A percentile compares a stretch with the other conserved stretches of the same genome.
These are phyloP conservation scores for Malassezia japonica DNA, from an alignment of 1,284 basidiomycete genomes.

Conservation along the genomic window DNA sequence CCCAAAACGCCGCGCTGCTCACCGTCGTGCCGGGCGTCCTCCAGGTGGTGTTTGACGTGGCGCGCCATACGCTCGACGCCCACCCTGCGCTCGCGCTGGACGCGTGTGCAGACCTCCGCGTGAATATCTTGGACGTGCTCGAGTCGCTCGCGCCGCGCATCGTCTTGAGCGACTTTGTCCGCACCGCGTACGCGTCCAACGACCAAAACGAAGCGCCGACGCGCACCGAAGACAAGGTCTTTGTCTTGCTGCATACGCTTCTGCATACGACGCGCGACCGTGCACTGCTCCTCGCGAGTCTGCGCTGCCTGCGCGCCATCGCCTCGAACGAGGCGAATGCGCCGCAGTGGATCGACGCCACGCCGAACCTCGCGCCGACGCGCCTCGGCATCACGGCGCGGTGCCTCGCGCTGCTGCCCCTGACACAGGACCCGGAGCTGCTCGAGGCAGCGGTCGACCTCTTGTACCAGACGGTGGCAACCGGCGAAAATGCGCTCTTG, in stretches of 20 bases:
- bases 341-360: slow-evolving; percentile 26
- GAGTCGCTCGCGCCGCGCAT: slow-evolving; percentile 25
- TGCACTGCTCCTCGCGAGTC: slow-evolving; percentile 28
- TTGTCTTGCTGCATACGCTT: slow-evolving; percentile 24
- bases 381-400: slow-evolving; percentile 23
- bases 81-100: neutral
- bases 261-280: slow-evolving; percentile 33
- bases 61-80: neutral
- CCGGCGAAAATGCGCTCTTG: slow-evolving; percentile 33
- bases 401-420: slow-evolving; percentile 33
- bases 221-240: slow-evolving; percentile 25
- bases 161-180: slow-evolving; percentile 23
- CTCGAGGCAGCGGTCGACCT: slow-evolving; percentile 37
- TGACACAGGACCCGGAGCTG: slow-evolving; percentile 36
- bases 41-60: neutral
- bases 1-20: slow-evolving; percentile 21
- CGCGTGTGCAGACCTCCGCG: slow-evolving; percentile 32
- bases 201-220: neutral
- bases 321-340: slow-evolving; percentile 32
- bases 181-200: neutral
- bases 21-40: slow-evolving; percentile 4
- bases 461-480: slow-evolving; percentile 36
- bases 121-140: slow-evolving; percentile 39
- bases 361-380: slow-evolving; percentile 6
- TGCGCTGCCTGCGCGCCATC: slow-evolving; percentile 33